Base-by-base conservation (phyloP, 352 stramenopile genomes). In the Phytopythium delawarense region DNA sequence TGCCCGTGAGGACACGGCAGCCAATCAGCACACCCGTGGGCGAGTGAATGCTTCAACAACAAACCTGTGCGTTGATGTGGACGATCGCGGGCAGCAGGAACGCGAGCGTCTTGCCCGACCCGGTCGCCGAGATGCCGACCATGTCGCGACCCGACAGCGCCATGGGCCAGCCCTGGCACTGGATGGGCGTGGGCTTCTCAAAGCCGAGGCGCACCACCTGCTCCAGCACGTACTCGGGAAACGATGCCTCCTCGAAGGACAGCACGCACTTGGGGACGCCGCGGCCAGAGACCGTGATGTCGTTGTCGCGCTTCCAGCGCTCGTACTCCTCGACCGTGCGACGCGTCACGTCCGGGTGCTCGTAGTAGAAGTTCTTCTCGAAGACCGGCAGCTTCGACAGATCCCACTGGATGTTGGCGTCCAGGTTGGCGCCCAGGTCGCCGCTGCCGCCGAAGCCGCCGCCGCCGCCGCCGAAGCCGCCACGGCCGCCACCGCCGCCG, bases 31-130 rank as follows among this genome's bases (percentile, higher is more conserved):
- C 25, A n/a, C 55, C 30, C 15, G 5, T 25, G 28, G 20, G 42
- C 39, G 5, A 50, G 21, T 6, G 16, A 52, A 28, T 63, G 71
- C 65, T 71, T 75, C 72, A 81, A 66, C 30, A 62, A 92, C 85
- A 84, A 94, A 99, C 96, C 94, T 99, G 96, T 68, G 96, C 97
- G 81, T 99, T 99, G 84, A 99, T 99, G 80, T 99, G 98, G 69
- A 99, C 98, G 88, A 99, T 99, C 39, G 93, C 97, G 15, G 98
- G 98, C n/a, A 99, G 81, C 70, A 99, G 87, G 82, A 99, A 99
- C 37, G 97, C 95, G 51, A 99, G 66, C 32, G 97, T 99, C 75
- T 99, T 99, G 57, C 97, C 97, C 7, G 91, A 98, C 2, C 98
- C 98, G 9, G 98, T 99, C 7, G 97, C 96, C 32, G 91, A 98